Conservation (phyloP, 495 filamentous ascomycete species). For the Hypoxylon cercidicola region DNA sequence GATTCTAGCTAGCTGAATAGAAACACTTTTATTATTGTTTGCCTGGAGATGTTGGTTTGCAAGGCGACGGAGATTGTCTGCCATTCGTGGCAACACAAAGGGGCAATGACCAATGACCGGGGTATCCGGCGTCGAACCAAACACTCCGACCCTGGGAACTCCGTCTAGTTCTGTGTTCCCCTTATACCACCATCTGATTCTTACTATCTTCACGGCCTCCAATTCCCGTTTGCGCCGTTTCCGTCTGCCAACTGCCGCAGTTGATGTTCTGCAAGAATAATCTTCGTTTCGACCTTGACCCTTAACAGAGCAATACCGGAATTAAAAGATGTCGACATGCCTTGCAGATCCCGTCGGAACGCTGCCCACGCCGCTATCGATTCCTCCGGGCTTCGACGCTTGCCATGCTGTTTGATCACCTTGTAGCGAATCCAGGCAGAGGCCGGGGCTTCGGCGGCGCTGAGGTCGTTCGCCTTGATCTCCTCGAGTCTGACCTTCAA, state of each 20-base stretch:
- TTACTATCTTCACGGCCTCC: no score
- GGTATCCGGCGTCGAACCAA: no score
- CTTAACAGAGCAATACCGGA: slow-evolving; percentile 8
- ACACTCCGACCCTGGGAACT: no score
- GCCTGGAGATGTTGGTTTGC: no score
- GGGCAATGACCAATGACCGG: no score
- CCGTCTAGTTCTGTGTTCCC: no score
- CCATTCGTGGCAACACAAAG: no score
- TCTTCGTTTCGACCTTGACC: slow-evolving; percentile 18
- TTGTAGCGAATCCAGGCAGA: slow-evolving; percentile 5
- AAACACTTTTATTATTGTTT: no score
- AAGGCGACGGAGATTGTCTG: no score
- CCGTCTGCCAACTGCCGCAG: neutral
- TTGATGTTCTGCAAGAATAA: slow-evolving; percentile 10
- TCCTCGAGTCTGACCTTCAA: neutral
- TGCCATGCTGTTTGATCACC: slow-evolving; percentile 5
- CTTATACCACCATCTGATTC: no score
- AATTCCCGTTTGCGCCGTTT: neutral
- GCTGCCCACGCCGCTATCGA: slow-evolving; percentile 7
- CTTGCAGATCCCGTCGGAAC: slow-evolving; percentile 14
- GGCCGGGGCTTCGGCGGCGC: neutral
- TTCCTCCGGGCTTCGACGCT: neutral
- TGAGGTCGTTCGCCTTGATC: neutral
- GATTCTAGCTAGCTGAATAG: no score
- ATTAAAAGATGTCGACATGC: neutral